Conservation (phyloP, 805 yeast species). For the Tanozyma kutaoensis region DNA sequence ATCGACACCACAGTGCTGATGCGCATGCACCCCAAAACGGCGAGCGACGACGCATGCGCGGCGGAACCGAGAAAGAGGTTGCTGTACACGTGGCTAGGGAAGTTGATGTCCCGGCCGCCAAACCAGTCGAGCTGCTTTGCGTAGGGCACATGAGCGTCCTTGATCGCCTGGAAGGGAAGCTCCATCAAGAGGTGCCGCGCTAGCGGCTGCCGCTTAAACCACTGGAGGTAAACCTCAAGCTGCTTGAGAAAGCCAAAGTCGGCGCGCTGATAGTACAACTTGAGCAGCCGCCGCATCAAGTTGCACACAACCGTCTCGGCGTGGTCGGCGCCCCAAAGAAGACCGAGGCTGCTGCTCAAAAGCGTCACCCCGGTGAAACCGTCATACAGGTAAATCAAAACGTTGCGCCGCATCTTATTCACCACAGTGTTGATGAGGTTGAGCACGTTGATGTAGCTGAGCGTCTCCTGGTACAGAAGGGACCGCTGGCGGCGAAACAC, state of each 20-base stretch:
- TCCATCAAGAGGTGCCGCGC: slow-evolving; percentile 1
- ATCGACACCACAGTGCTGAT: slow-evolving; percentile 16
- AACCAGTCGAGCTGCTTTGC: slow-evolving; percentile 18
- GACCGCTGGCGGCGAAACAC: slow-evolving; percentile 7
- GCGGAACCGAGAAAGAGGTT: slow-evolving; percentile 18
- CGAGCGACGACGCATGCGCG: slow-evolving; percentile 18
- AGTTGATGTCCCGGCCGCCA: slow-evolving; percentile 17
- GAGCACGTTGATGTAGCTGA: slow-evolving; percentile 3
- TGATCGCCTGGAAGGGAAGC: slow-evolving; percentile 1
- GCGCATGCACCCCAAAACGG: slow-evolving; percentile 11
- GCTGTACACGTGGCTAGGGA: slow-evolving; percentile 18
- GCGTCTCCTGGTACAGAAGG: slow-evolving; percentile 10
- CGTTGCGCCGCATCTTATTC: slow-evolving; percentile 7
- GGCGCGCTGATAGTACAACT: slow-evolving; percentile 15
- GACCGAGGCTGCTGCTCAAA: slow-evolving; percentile 8
- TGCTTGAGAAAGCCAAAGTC: slow-evolving; percentile 16
- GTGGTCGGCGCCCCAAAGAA: slow-evolving; percentile 5
- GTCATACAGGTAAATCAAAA: slow-evolving; percentile 20
- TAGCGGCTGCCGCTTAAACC: slow-evolving; percentile 7
- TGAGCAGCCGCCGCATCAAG: slow-evolving; percentile 8
- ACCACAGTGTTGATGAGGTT: slow-evolving; percentile 12
- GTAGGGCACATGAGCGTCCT: slow-evolving; percentile 1
- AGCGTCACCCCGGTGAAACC: slow-evolving; percentile 24
- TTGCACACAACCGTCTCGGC: slow-evolving; percentile 14
- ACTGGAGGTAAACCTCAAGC: slow-evolving; percentile 16